These are phyloP conservation scores for Trametes hirsuta DNA, from an alignment of 1,284 basidiomycete species.

Conservation along the genomic window DNA sequence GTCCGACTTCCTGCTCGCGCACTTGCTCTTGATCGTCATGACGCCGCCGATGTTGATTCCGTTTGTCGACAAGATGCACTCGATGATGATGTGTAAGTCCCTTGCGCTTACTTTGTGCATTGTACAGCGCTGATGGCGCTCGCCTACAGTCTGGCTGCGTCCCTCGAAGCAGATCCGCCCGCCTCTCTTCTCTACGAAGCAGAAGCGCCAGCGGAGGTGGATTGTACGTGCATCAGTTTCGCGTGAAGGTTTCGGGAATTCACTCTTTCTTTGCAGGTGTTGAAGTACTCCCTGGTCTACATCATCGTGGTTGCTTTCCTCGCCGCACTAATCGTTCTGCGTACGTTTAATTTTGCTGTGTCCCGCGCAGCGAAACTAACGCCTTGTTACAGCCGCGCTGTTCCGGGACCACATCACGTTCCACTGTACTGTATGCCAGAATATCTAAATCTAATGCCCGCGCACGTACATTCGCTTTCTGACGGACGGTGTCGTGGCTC, in stretches of 20 bases:
- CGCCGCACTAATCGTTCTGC: conserved; percentile 80
- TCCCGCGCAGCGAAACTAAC: conserved; percentile 1
- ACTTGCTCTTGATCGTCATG: conserved; percentile 85
- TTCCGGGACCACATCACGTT: conserved; percentile 73
- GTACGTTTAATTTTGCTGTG: conserved; percentile 49
- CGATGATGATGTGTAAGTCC: conserved; percentile 83
- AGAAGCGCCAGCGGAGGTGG: conserved; percentile 89
- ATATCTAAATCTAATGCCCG: conserved; percentile 71
- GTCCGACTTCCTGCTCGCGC: conserved; percentile 85
- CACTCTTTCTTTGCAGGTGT: conserved; percentile 45
- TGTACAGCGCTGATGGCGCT: not conserved
- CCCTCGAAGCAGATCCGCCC: conserved; percentile 94
- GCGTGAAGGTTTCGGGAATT: not conserved
- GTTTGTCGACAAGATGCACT: conserved; percentile 86
- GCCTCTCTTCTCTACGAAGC: conserved; percentile 93
- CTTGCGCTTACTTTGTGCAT: conserved; percentile 12
- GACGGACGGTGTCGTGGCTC: conserved; percentile 10
- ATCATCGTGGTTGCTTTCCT: conserved; percentile 77
- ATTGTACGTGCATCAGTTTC: conserved; percentile 59
- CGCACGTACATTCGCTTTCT: conserved; percentile 21
- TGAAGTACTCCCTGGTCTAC: conserved; percentile 88
- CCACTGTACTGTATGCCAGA: conserved; percentile 75
- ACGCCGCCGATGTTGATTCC: conserved; percentile 87
- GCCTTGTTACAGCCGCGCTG: conserved; percentile 52
- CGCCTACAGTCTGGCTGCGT: conserved; percentile 76